A percentile compares a stretch with the other conserved stretches of the same genome.
These are phyloP conservation scores for Limnomonas spitsbergensis DNA, from an alignment of 139 green algal genomes.

Conservation along the genomic window DNA sequence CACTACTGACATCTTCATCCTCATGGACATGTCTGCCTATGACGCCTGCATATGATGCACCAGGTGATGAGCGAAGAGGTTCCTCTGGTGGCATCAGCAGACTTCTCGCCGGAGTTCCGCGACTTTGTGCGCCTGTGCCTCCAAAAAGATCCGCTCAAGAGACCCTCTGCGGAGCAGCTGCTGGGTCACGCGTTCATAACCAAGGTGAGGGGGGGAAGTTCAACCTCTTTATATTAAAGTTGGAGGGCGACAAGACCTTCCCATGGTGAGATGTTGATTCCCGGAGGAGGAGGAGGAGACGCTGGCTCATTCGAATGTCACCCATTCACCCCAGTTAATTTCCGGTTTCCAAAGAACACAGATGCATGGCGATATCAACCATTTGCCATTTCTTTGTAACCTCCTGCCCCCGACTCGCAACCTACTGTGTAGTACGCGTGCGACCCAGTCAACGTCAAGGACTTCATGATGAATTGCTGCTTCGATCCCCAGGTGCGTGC, in stretches of 20 bases:
- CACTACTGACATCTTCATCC: conserved; percentile 1
- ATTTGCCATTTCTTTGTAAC: too few species aligned
- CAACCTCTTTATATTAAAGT: not conserved
- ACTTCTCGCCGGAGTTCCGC: conserved; percentile 66
- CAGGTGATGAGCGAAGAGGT: conserved; percentile 55
- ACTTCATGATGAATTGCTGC: conserved; percentile 33
- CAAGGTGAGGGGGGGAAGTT: conserved; percentile 21
- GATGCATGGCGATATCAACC: too few species aligned
- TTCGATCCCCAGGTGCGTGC: conserved; percentile 29
- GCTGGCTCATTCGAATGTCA: too few species aligned
- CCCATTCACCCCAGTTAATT: too few species aligned
- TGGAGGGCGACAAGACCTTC: too few species aligned
- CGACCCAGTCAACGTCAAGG: conserved; percentile 10
- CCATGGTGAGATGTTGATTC: too few species aligned
- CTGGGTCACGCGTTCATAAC: conserved; percentile 71
- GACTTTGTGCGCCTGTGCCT: conserved; percentile 79
- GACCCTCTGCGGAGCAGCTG: conserved; percentile 63
- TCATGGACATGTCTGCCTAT: too few species aligned
- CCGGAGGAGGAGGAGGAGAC: too few species aligned
- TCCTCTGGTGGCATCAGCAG: conserved; percentile 15
- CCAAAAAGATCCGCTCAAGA: conserved; percentile 63
- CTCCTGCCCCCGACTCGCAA: too few species aligned
- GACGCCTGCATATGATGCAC: too few species aligned
- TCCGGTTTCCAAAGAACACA: too few species aligned
- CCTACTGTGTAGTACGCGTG: conserved; percentile 24